A percentile compares a stretch with the other conserved stretches of the same genome.
Evolutionary conservation across 2,329 filamentous ascomycete species (phyloP).

Genomic region (Fusarium sublunatum): DNA sequence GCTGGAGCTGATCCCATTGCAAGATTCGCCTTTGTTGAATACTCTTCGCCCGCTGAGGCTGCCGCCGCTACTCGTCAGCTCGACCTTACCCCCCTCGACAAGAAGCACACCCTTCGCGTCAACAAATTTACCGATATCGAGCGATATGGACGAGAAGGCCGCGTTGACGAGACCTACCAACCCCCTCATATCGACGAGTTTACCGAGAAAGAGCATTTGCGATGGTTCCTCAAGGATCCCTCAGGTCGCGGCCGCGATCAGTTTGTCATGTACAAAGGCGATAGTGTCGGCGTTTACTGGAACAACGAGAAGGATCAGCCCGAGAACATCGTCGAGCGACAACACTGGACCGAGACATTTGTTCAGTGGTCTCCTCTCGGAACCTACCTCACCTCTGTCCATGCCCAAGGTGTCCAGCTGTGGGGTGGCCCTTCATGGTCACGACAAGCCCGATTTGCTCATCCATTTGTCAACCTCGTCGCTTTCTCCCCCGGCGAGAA

Average conservation of each 20-base stretch:
- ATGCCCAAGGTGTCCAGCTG: constrained; percentile 94
- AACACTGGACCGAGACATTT: constrained; percentile 98
- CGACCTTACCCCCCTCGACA: constrained; percentile 88
- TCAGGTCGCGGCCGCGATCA: constrained; percentile 87
- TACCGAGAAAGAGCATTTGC: constrained; percentile 90
- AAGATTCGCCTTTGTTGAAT: constrained; percentile 98
- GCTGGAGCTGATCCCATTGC: constrained; percentile 26
- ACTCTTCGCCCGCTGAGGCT: constrained; percentile 89
- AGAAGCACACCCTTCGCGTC: constrained; percentile 93
- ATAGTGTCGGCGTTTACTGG: constrained; percentile 95
- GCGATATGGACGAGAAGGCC: constrained; percentile 92
- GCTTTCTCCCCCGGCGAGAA: constrained; percentile 95
- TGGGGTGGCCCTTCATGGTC: constrained; percentile 94
- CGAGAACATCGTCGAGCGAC: constrained; percentile 89
- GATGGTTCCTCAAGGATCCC: constrained; percentile 90
- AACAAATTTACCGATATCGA: constrained; percentile 99
- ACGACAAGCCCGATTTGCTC: constrained; percentile 90
- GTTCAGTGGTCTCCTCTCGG: constrained; percentile 97
- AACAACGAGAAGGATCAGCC: constrained; percentile 95
- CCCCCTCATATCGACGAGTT: constrained; percentile 86
- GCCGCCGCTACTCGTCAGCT: constrained; percentile 89
- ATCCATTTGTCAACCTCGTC: constrained; percentile 94
- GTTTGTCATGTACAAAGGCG: constrained; percentile 92
- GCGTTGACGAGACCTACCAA: constrained; percentile 90
- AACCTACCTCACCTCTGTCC: constrained; percentile 93